Evolutionary conservation across 352 stramenopile species (phyloP).

Genomic region (Phytophthora podocarpi): DNA sequence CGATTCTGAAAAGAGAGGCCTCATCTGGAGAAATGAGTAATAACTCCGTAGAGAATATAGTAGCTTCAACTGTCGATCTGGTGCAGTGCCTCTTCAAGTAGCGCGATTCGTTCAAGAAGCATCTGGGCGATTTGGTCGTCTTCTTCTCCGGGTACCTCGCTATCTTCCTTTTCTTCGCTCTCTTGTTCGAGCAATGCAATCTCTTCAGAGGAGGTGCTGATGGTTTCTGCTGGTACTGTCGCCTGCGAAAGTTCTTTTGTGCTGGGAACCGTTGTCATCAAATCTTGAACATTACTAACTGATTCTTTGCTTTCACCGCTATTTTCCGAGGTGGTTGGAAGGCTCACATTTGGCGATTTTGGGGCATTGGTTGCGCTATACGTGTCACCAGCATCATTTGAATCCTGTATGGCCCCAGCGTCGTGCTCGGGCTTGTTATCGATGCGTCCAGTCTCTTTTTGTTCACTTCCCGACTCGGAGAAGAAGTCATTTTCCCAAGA

Average conservation of each 20-base stretch:
- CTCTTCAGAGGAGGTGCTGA: neutral
- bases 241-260: neutral
- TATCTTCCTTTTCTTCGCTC: conserved; percentile 19
- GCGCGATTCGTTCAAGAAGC: conserved; percentile 45
- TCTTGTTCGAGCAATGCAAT: conserved; percentile 1
- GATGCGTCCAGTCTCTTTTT: neutral
- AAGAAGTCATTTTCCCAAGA: conserved; percentile 48
- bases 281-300: neutral
- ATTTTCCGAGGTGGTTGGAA: neutral
- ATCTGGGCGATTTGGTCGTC: conserved; percentile 48
- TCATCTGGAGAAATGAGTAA: conserved; percentile 63
- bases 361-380: neutral
- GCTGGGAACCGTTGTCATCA: neutral
- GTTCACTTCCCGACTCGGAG: conserved; percentile 1
- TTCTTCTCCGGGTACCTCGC: conserved; percentile 18
- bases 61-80: conserved; percentile 30
- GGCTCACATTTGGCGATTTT: neutral
- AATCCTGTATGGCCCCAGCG: neutral
- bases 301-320: conserved; percentile 1
- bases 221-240: neutral
- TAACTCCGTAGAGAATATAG: neutral
- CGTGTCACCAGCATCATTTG: neutral
- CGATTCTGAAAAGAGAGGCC: conserved; percentile 42
- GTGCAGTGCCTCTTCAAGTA: conserved; percentile 51
- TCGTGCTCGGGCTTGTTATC: conserved; percentile 5